Evolutionary conservation across 345 rosid species (phyloP), one percentile per base, ranked within the genome.

Genomic region (Dimocarpus longan): DNA sequence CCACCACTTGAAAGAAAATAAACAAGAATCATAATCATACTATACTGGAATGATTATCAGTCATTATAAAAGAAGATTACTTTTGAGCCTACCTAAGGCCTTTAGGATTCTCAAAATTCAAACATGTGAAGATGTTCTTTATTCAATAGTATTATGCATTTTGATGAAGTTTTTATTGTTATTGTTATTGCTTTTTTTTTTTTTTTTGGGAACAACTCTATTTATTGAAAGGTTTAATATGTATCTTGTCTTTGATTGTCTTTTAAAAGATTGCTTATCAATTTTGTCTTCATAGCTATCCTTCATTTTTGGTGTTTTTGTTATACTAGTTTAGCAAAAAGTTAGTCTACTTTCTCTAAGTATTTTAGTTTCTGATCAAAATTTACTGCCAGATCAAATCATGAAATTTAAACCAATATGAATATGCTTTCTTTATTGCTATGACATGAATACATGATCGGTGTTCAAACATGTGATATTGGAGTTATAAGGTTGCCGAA

Each of bases 1-100:
- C 91, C 92, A 48, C 93, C 84, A 87, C 75, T 15, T 69, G 72
- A 64, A 75, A 37, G 56, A 70, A 11, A 78, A 78, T 57, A 19
- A 19, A 24, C 42, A 52, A 40, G 26, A 28, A 7, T 42, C 26
- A 52, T 56, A 65, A 26, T 42, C 67, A 60, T 59, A n/a, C n/a
- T 16, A 54, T 54, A 54, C 8, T 54, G 59, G 59, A 54, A 54
- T 54, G 59, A 54, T 54, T 54, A 12, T 13, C 56, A 13, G 56
- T 50, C 18, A 2, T 50, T 50, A 50, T 13, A 50, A 16, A 19
- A 50, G 56, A 50, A 50, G 5, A 19, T 50, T 50, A 50, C 56
- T 12, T 32, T 50, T 50, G 4, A 0, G 56, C 18, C 13, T 16
- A 32, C 56, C 56, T 50, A 12, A 13, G 56, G 15, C 56, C 56